Evolutionary conservation across 1,284 basidiomycete genomes (phyloP).

Genomic region (Caloboletus inedulis): DNA sequence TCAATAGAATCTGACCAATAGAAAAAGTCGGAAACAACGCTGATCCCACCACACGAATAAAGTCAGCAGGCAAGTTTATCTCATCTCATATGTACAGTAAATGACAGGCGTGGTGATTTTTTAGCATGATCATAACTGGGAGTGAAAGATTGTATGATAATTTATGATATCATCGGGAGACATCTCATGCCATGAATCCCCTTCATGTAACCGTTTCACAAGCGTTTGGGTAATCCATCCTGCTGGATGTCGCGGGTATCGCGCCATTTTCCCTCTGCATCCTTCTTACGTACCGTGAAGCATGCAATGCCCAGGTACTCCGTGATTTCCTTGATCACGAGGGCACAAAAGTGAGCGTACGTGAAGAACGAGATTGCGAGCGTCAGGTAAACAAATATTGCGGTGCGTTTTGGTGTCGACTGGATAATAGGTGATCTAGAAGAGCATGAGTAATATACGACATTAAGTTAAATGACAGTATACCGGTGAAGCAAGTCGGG

Average conservation of each 20-base stretch:
- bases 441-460: neutral
- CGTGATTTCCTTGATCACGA: conserved; percentile 85
- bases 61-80: too few species aligned
- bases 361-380: conserved; percentile 63
- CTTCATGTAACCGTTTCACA: conserved; percentile 12
- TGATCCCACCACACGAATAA: too few species aligned
- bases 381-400: conserved; percentile 68
- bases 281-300: conserved; percentile 84
- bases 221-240: conserved; percentile 25
- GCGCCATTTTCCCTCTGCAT: conserved; percentile 68
- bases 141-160: too few species aligned
- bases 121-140: too few species aligned
- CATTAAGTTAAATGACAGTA: neutral
- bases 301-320: conserved; percentile 87
- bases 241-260: conserved; percentile 34
- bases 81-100: too few species aligned
- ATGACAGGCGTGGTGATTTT: too few species aligned
- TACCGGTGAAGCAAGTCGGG: conserved; percentile 65
- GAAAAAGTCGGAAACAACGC: too few species aligned
- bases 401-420: conserved; percentile 52
- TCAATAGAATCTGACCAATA: too few species aligned
- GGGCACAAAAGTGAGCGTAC: conserved; percentile 77
- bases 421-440: conserved; percentile 69
- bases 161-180: conserved; percentile 11
- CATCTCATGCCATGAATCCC: neutral